phyloP scores from a whole-genome alignment of 2,329 filamentous ascomycete species.

The Fusarium luffae region DNA sequence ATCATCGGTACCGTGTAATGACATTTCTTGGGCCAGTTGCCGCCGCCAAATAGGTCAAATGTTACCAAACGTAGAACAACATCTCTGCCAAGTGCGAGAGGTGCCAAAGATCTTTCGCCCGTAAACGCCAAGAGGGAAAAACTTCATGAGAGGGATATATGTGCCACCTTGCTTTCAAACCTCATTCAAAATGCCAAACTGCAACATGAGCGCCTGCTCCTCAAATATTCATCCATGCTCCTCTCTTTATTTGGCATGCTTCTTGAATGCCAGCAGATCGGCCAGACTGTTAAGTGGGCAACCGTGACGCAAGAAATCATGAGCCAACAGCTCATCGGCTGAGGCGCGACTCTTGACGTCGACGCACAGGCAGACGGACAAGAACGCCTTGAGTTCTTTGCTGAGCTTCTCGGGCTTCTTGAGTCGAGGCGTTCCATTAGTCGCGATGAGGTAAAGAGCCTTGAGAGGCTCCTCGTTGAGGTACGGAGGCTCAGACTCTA shows the following conservation, averaged over 20 bases:
- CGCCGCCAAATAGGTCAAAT: slow-evolving; percentile 19
- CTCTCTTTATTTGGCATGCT: slow-evolving; percentile 69
- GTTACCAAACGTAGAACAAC: slow-evolving; percentile 8
- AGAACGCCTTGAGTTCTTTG: slow-evolving; percentile 97
- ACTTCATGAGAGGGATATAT: slow-evolving; percentile 45
- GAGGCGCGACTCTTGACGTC: slow-evolving; percentile 95
- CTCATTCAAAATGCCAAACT: slow-evolving; percentile 41
- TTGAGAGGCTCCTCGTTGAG: slow-evolving; percentile 98
- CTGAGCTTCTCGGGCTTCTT: slow-evolving; percentile 99
- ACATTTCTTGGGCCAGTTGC: slow-evolving; percentile 19
- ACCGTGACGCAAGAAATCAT: slow-evolving; percentile 94
- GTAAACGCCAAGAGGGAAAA: slow-evolving; percentile 46
- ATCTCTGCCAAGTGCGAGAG: slow-evolving; percentile 38
- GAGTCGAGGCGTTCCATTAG: slow-evolving; percentile 93
- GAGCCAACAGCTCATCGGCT: slow-evolving; percentile 86
- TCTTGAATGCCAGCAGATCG: slow-evolving; percentile 89
- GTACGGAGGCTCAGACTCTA: slow-evolving; percentile 97
- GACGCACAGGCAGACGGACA: slow-evolving; percentile 95
- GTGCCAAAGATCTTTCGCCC: slow-evolving; percentile 41
- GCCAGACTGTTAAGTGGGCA: slow-evolving; percentile 85
- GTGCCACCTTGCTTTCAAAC: slow-evolving; percentile 42
- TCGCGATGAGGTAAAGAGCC: slow-evolving; percentile 96
- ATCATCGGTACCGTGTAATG: slow-evolving; percentile 35
- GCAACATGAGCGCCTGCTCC: slow-evolving; percentile 34
- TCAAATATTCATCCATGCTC: slow-evolving; percentile 25